Conservation (phyloP, 495 filamentous ascomycete genomes). For the Penicillium nucicola region DNA sequence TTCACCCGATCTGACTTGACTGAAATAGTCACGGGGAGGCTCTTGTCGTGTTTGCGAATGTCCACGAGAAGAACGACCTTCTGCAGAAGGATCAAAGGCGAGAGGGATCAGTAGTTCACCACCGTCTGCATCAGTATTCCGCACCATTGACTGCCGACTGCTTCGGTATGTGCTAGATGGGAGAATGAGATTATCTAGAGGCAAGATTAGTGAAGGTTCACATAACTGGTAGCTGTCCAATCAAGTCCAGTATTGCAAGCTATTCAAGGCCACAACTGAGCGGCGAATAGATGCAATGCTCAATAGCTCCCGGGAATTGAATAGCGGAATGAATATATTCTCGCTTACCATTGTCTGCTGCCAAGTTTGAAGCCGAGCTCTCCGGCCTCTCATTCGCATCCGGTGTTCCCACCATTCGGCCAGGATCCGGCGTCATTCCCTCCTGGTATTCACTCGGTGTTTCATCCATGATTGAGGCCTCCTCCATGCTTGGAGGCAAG, state of each 20-base stretch:
- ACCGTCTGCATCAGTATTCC: constrained; percentile 59
- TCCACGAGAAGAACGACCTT: constrained; percentile 42
- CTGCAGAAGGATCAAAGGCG: constrained; percentile 77
- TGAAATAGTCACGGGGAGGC: constrained; percentile 33
- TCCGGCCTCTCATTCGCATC: constrained; percentile 10
- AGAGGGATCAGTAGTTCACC: constrained; percentile 89
- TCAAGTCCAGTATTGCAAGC: no score
- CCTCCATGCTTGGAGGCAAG: constrained; percentile 72
- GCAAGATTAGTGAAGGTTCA: neutral
- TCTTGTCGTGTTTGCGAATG: constrained; percentile 26
- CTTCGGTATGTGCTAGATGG: constrained; percentile 75
- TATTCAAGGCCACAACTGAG: no score
- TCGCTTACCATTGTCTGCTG: constrained; percentile 19
- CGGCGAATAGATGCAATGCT: no score
- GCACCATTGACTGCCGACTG: constrained; percentile 65
- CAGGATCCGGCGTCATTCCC: constrained; percentile 50
- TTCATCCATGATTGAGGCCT: constrained; percentile 63
- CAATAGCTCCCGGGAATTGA: neutral
- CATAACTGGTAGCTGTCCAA: no score
- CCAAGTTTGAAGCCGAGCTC: constrained; percentile 8
- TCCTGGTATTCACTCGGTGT: constrained; percentile 64
- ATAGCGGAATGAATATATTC: neutral
- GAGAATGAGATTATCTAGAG: constrained; percentile 57
- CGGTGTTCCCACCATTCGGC: constrained; percentile 16
- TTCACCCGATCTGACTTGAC: constrained; percentile 15